Base-by-base conservation (phyloP, 2,329 filamentous ascomycete species). In the Sordariomycetes sp. region DNA sequence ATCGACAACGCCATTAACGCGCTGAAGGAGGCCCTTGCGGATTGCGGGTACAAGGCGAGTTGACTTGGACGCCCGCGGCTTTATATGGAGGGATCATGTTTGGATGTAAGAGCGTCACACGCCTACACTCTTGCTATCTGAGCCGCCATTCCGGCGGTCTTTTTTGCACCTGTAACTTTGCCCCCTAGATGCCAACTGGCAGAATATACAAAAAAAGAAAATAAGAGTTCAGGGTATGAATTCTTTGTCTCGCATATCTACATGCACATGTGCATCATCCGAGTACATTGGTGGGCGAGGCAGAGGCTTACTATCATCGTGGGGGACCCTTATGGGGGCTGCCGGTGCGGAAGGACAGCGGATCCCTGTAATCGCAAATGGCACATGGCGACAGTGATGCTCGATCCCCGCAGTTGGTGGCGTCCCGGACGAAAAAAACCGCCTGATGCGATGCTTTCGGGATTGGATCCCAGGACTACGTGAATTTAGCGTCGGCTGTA, bases 1-100 rank as follows among this genome's bases (percentile, higher is more conserved):
- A 83, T 97, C 64, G 88, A 95, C 62, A 87, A 86, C 65, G 94
- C 92, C 1, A 77, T 97, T 61, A 76, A 84, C 63, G 87, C 89
- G 52, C 72, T 99, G 63, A 85, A 86, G 74, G 81, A 85, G 58
- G 84, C 85, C 10, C 74, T 97, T 61, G 69, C 75, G 1, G 91
- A 95, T 71, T 86, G 83, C 58, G 89, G 90, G 56, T 82, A 82
- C 62, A 61, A 63, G 58, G 59, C 58, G 48, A 60, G 45, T 54
- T 55, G 36, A 58, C 48, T 42, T 20, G 36, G 48, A 34, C 15
- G 10, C 6, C 4, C 45, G 22, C 45, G 45, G 45, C n/a, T 50
- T 50, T 50, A 50, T 20, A 22, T 50, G n/a, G 45, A 50, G n/a
- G 45, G 45, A 13, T 22, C 12, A 20, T 22, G 45, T 22, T 50